Evolutionary conservation across 108 stramenopile species (phyloP), one percentile per base, ranked within the genome.

Genomic region (Skeletonema marinoi): DNA sequence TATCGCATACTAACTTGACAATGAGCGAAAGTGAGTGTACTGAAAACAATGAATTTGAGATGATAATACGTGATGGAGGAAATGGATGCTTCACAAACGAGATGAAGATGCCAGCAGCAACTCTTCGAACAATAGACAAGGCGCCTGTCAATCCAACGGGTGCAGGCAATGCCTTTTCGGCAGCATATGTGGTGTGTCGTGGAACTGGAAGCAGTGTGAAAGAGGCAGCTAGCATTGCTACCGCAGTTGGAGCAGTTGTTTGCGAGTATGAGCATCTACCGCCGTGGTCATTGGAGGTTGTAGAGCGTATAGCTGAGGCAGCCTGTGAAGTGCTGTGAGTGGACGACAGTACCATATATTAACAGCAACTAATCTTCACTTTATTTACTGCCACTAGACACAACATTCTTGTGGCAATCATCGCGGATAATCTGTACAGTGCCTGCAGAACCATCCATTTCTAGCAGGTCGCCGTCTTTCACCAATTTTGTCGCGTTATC

Each of bases 161-260:
- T 9, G 88, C 88, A 13, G 88, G 84, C 31, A 89, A 89, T 71
- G 86, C 86, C 0, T 89, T 83, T 58, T 78, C 88, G 11, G 81
- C 71, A 5, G 85, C 81, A 12, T 82, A 68, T 54, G 69, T 60
- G 0, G 84, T 82, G 13, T 77, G 80, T 5, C 77, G 78, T 68
- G 86, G 70, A 31, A 64, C 65, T 32, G 83, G 85, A 36, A 69
- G 60, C 48, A 44, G 70, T 0, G 5, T 62, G 4, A 29, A 61
- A 38, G 82, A 77, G 30, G 79, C 85, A 1, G 86, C 88, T 6
- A 65, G 56, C 11, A 65, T 87, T 31, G 88, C 88, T 21, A 82
- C 84, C 1, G 88, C 82, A 19, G 76, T 89, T n/a, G 88, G 88
- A 38, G 88, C 88, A 2, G 84, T 75, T 5, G 68, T 89, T 32